Base-by-base conservation (phyloP, 176 grass and related monocot species). In the Sorghum bicolor region DNA sequence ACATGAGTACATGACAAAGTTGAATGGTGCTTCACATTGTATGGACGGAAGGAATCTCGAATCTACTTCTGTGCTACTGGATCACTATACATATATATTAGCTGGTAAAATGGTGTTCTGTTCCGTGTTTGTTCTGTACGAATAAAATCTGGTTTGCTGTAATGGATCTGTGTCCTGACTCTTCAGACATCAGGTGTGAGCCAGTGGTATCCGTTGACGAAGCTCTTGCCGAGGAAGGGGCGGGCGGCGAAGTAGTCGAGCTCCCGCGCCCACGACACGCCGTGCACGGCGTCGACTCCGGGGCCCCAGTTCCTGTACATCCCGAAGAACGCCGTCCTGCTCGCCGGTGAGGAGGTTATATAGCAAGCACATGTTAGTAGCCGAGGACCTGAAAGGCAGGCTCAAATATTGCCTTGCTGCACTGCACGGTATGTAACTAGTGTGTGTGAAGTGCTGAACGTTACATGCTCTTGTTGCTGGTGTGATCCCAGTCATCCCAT, bases 171-270 rank as follows among this genome's bases (percentile, higher is more conserved):
- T 58, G 8, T 26, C n/a, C 2, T 38, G 20, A 30, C 6, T 60
- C 6, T 41, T 93, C 82, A 95, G 79, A 88, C 76, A 74, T 98
- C 96, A 19, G 86, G 85, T 5, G 93, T 78, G 39, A 98, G 92
- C 96, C 96, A 98, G 64, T 98, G 96, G 33, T 90, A 95, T 78
- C 96, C 96, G 26, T 98, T 98, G 80, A 98, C 93, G 63, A 98
- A 98, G 87, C 93, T 86, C 83, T 98, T 95, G 68, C 83, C 93
- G 0, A 98, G 91, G 75, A 98, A 98, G 0, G 93, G 96, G 10
- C 89, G 89, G 29, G 93, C 96, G 24, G 91, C 83, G 81, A 80
- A 81, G 82, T 90, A 95, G 85, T 98, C 89, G 48, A 98, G 92
- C 77, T 98, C 96, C 72, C 89, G 83, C 28, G 91, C 96, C 96